Base-by-base conservation (phyloP, 805 yeast genomes). In the Wickerhamiella sergipiensis region DNA sequence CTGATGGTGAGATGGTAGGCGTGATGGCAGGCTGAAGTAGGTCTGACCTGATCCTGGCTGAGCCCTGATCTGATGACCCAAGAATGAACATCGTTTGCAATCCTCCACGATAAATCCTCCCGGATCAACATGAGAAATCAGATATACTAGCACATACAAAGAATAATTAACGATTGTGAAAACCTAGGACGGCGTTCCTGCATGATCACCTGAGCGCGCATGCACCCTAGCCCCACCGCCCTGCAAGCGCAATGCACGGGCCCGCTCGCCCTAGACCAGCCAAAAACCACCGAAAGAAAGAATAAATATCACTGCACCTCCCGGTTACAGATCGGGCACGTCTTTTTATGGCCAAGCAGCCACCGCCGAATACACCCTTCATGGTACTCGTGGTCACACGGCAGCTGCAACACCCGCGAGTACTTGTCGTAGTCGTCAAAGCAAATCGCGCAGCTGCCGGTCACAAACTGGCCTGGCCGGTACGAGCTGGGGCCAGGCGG, bases 311-410 rank as follows among this genome's bases (percentile, higher is more conserved):
- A 36, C 40, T 36, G 40, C 7, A 57, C 50, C 23, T 66, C 71
- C 44, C 63, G 68, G 57, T 78, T 78, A 64, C 85, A 80, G 51
- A 80, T 71, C 2, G 85, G 85, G 57, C 85, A 80, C 36, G 70
- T 63, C 52, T 77, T 69, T 49, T 73, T 69, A 57, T 78, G 76
- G 53, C 70, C 68, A 15, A 79, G 70, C 43, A 79, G 69, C 85
- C 85, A 80, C 52, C 76, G 77, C 22, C 79, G 67, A 47, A 80
- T 71, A 60, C 85, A 80, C 23, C 66, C 67, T 44, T 72, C 73
- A 59, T 80, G 85, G 64, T 72, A 80, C 54, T 78, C 76, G 61
- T 80, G 85, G 48, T 75, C 74, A 60, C 85, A 80, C 7, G 78
- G 79, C 47, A 80, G 67, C 21, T 72, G 67, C 65, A 79, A 67